Evolutionary conservation across 139 green algal genomes (phyloP).

Genomic region (Diplosphaera chodatii): DNA sequence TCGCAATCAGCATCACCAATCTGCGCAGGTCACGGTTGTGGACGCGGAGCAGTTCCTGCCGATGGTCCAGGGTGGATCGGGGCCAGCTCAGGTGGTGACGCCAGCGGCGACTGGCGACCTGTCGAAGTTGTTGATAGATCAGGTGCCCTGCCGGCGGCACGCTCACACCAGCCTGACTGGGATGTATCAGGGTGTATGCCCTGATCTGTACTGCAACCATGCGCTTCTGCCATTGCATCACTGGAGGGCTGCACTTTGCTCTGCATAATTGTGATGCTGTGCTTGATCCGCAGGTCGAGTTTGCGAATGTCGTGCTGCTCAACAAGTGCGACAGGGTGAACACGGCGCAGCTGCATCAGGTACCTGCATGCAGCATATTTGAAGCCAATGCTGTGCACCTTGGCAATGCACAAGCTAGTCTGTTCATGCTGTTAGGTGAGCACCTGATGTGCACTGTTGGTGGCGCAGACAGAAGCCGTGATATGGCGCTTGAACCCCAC

Average conservation of each 20-base stretch:
- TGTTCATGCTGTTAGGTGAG: too few relatives aligned
- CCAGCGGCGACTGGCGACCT: constrained; percentile 29
- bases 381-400: constrained; percentile 5
- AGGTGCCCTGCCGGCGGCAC: too few relatives aligned
- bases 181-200: too few relatives aligned
- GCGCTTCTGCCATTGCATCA: too few relatives aligned
- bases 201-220: too few relatives aligned
- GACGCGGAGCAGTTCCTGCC: constrained; percentile 44
- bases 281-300: constrained; percentile 51
- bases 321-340: constrained; percentile 62
- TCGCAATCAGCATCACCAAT: too few relatives aligned
- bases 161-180: too few relatives aligned
- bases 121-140: constrained; percentile 62
- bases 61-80: constrained; percentile 37
- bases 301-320: constrained; percentile 75
- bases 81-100: constrained; percentile 17
- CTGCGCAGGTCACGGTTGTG: constrained; percentile 64
- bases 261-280: too few relatives aligned
- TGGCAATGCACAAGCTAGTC: too few relatives aligned
- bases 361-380: constrained; percentile 2
- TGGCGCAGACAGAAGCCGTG: constrained; percentile 14
- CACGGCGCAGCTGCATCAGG: neutral
- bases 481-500: neutral
- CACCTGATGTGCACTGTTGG: neutral
- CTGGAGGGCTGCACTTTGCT: too few relatives aligned